Evolutionary conservation across 129 eudicot species (phyloP).

Genomic region (Tanacetum coccineum): DNA sequence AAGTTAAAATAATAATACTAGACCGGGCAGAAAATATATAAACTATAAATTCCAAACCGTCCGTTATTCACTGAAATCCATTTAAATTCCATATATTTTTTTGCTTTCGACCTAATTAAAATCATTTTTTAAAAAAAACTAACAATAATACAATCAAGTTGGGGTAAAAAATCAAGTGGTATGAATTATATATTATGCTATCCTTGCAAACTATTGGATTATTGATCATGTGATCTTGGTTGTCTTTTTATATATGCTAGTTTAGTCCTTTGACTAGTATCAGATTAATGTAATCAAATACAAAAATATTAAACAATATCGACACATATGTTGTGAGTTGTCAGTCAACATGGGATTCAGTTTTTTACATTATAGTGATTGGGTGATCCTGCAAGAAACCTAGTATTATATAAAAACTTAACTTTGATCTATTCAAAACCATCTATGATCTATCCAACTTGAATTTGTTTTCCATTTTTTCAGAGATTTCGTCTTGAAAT

Average conservation of each 20-base stretch:
- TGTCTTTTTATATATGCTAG: neutral
- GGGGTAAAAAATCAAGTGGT: too few relatives aligned
- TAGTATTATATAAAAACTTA: neutral
- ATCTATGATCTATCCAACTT: neutral
- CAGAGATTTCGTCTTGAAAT: constrained; percentile 15
- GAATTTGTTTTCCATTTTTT: neutral
- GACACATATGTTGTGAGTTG: neutral
- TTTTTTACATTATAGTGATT: neutral
- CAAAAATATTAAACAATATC: neutral
- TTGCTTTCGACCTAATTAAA: neutral
- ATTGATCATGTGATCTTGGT: neutral
- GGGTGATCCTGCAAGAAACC: constrained; percentile 17
- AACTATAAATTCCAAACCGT: too few relatives aligned
- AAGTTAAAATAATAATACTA: too few relatives aligned
- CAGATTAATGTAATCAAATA: neutral
- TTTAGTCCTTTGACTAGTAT: neutral
- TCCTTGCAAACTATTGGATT: neutral
- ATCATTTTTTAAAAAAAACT: neutral
- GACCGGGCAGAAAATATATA: too few relatives aligned
- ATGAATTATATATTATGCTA: neutral
- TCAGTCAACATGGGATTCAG: neutral
- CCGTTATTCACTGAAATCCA: too few relatives aligned
- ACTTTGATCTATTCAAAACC: constrained; percentile 6
- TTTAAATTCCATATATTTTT: too few relatives aligned
- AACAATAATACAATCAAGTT: neutral